Conservation (phyloP, 164 flowering plant species). For the Taxillus chinensis region DNA sequence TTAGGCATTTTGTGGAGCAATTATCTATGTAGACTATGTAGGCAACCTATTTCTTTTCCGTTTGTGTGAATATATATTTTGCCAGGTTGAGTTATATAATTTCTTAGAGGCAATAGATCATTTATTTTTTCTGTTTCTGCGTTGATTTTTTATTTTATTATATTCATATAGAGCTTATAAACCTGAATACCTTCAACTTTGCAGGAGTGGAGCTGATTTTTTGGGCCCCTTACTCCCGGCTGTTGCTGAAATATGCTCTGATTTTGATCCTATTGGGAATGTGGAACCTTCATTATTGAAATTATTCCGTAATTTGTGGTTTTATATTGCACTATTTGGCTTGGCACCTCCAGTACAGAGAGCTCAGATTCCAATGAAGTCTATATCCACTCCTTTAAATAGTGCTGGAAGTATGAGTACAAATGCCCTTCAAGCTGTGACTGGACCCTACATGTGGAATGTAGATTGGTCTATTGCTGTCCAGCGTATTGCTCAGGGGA, state of each 20-base stretch:
- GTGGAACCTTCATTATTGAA: slow-evolving; percentile 91
- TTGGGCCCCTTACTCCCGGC: slow-evolving; percentile 97
- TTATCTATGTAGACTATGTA: too few species aligned
- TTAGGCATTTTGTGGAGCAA: too few species aligned
- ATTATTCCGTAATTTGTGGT: slow-evolving; percentile 96
- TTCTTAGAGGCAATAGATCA: background rate
- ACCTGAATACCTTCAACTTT: slow-evolving; percentile 10
- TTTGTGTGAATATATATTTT: too few species aligned
- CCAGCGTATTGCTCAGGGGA: slow-evolving; percentile 86
- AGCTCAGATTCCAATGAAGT: slow-evolving; percentile 36
- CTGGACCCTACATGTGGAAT: slow-evolving; percentile 98
- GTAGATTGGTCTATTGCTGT: slow-evolving; percentile 78
- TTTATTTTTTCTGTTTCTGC: background rate
- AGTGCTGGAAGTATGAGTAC: slow-evolving; percentile 73
- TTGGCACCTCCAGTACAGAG: slow-evolving; percentile 90
- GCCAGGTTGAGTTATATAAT: background rate
- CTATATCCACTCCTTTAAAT: slow-evolving; percentile 52
- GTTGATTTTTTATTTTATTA: background rate
- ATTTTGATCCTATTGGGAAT: slow-evolving; percentile 75
- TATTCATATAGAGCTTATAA: background rate
- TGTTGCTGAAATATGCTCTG: slow-evolving; percentile 95
- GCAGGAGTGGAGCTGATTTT: slow-evolving; percentile 99
- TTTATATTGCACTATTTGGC: slow-evolving; percentile 93
- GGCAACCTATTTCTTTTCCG: too few species aligned
- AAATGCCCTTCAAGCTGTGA: slow-evolving; percentile 80